Evolutionary conservation across 345 rosid species (phyloP).

Genomic region (Pseudoturritis turrita): DNA sequence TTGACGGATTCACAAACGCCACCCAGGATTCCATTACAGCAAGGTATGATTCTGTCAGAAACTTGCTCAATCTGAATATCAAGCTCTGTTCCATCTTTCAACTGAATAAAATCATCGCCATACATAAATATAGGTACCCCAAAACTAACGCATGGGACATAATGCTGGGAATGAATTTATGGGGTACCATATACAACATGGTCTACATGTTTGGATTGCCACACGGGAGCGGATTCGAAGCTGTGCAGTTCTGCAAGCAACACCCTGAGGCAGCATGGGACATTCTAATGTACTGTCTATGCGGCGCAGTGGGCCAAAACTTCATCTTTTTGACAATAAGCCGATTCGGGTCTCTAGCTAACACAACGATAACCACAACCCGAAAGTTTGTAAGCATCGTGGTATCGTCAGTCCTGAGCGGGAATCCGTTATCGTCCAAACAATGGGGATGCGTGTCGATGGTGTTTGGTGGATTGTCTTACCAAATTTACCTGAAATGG

Average conservation of each 20-base stretch:
- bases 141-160: conserved; percentile 96
- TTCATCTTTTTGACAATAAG: conserved; percentile 94
- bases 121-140: conserved; percentile 43
- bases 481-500: conserved; percentile 96
- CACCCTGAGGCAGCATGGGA: conserved; percentile 97
- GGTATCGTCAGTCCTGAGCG: conserved; percentile 78
- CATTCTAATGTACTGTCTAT: conserved; percentile 84
- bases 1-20: conserved; percentile 98
- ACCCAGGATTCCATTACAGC: conserved; percentile 90
- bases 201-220: conserved; percentile 93
- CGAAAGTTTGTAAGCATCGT: conserved; percentile 95
- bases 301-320: conserved; percentile 97
- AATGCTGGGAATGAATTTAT: conserved; percentile 95
- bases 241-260: conserved; percentile 74
- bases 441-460: conserved; percentile 93
- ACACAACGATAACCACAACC: conserved; percentile 95
- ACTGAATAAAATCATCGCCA: neutral
- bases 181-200: conserved; percentile 94
- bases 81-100: neutral
- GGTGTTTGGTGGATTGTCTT: conserved; percentile 96
- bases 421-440: conserved; percentile 81
- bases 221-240: conserved; percentile 70
- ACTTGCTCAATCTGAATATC: neutral
- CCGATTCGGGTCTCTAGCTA: conserved; percentile 90
- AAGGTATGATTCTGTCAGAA: conserved; percentile 40